Percentiles rank a stretch among this genome's conserved stretches.
These are phyloP conservation scores for Arthrobotrys sinensis DNA, from an alignment of 2,329 filamentous ascomycete genomes.

Conservation along the genomic window DNA sequence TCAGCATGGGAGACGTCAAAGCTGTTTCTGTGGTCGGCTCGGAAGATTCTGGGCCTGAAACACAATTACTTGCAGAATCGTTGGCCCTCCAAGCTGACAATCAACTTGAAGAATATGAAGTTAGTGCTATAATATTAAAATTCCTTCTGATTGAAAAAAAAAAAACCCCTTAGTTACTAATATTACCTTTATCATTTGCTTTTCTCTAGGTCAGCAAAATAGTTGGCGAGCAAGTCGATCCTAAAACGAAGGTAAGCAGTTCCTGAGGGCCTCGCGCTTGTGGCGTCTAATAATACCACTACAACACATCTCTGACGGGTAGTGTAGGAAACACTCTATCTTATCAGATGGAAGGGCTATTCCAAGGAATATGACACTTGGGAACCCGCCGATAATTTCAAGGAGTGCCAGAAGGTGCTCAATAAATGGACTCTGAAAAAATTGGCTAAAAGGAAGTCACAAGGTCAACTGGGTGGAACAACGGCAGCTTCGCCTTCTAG, in stretches of 20 bases:
- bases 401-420: slow-evolving; percentile 48
- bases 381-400: slow-evolving; percentile 61
- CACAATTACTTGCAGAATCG: background rate
- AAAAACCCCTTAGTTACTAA: background rate
- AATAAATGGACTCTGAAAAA: slow-evolving; percentile 53
- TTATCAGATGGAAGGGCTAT: slow-evolving; percentile 62
- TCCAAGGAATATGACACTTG: slow-evolving; percentile 58
- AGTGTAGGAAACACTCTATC: slow-evolving; percentile 29
- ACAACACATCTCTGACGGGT: slow-evolving; percentile 36
- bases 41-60: background rate
- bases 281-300: slow-evolving; percentile 6
- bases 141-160: background rate
- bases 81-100: background rate
- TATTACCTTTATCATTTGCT: slow-evolving; percentile 1
- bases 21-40: background rate
- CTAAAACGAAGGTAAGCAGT: slow-evolving; percentile 17
- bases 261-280: background rate
- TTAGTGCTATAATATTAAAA: slow-evolving; percentile 8
- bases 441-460: background rate
- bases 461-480: background rate
- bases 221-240: slow-evolving; percentile 31
- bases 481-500: background rate
- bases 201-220: slow-evolving; percentile 45
- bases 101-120: slow-evolving; percentile 9
- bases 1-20: background rate